These are phyloP conservation scores for Canariomyces notabilis DNA, from an alignment of 2,329 filamentous ascomycete genomes.

Conservation along the genomic window DNA sequence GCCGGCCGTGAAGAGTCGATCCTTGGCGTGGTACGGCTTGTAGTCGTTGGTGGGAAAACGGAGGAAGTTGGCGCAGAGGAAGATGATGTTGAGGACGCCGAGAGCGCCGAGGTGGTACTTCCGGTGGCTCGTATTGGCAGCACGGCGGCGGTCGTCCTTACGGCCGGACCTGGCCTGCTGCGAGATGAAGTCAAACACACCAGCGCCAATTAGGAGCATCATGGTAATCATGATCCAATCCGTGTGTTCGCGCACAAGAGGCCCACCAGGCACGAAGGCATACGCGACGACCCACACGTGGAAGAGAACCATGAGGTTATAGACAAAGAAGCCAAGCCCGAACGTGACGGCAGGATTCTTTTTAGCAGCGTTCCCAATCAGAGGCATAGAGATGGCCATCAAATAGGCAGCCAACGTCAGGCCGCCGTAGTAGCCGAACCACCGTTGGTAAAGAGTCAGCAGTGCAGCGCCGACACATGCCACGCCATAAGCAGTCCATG, in stretches of 20 bases:
- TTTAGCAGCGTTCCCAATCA: constrained; percentile 71
- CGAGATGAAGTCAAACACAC: constrained; percentile 67
- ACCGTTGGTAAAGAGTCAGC: constrained; percentile 72
- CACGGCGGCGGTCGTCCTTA: constrained; percentile 36
- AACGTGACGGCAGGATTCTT: constrained; percentile 76
- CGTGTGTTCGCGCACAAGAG: constrained; percentile 85
- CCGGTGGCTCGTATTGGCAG: constrained; percentile 34
- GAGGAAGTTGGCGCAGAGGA: constrained; percentile 74
- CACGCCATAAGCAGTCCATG: constrained; percentile 73
- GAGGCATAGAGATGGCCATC: constrained; percentile 69
- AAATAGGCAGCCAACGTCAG: constrained; percentile 72
- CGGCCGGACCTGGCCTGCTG: constrained; percentile 42
- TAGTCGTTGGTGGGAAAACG: constrained; percentile 94
- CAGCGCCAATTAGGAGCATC: constrained; percentile 79
- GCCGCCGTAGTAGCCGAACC: constrained; percentile 85
- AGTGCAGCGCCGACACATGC: constrained; percentile 76
- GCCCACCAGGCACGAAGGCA: constrained; percentile 92
- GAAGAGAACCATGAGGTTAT: constrained; percentile 93
- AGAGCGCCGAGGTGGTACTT: constrained; percentile 56
- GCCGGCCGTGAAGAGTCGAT: constrained; percentile 84
- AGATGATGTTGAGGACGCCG: constrained; percentile 71
- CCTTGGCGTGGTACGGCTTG: constrained; percentile 79
- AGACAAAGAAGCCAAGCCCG: constrained; percentile 81
- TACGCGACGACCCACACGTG: constrained; percentile 99
- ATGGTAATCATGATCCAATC: constrained; percentile 90